phyloP scores from a whole-genome alignment of 495 filamentous ascomycete genomes.

The Penicillium lividum region DNA sequence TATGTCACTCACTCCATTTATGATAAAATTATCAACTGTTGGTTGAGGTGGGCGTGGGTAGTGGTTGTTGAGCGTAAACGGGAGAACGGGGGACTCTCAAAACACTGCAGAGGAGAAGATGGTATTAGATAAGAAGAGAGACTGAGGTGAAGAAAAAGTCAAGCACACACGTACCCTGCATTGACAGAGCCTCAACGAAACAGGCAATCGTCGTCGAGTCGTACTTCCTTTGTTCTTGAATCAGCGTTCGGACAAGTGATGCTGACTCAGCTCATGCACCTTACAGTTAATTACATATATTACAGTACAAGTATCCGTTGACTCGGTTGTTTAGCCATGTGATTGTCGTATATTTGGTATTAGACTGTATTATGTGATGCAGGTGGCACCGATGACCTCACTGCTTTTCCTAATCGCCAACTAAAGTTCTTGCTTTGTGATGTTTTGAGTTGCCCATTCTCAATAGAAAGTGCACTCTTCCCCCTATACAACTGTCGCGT shows the following conservation, averaged over 20 bases:
- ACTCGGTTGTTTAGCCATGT: not conserved
- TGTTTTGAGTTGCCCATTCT: not conserved
- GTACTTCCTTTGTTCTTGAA: constrained; percentile 8
- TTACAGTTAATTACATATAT: not conserved
- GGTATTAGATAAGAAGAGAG: not conserved
- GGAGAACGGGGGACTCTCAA: not conserved
- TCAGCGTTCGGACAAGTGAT: not conserved
- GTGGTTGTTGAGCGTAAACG: not conserved
- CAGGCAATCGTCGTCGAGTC: constrained; percentile 9
- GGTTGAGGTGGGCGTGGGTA: not conserved
- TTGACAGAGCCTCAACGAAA: not conserved
- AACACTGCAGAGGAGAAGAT: not conserved
- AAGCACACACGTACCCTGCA: not conserved
- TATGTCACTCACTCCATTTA: constrained; percentile 9
- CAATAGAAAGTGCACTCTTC: not conserved
- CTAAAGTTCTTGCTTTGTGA: not conserved
- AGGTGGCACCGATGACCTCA: constrained; percentile 34
- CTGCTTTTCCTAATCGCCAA: constrained; percentile 14
- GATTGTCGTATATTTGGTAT: not conserved
- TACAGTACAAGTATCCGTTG: not conserved
- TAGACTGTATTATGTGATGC: not conserved
- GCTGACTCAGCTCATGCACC: not conserved
- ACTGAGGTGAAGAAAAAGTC: not conserved
- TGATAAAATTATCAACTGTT: constrained; percentile 1
- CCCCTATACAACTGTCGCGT: not conserved